These are phyloP conservation scores for Ramaria sp. DNA, from an alignment of 768 basidiomycete species.

Conservation along the genomic window DNA sequence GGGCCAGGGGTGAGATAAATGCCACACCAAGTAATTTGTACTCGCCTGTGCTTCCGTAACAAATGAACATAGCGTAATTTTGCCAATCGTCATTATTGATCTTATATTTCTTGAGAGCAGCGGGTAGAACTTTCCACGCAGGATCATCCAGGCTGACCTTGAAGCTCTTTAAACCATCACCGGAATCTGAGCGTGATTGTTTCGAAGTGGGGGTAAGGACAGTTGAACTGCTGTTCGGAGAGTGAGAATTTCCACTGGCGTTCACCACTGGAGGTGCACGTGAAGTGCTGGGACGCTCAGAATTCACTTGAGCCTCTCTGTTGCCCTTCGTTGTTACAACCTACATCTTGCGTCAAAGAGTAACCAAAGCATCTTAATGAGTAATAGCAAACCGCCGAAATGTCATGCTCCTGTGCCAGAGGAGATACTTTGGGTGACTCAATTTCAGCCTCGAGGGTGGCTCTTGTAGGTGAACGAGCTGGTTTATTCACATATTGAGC, in stretches of 20 bases:
- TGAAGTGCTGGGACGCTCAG: slow-evolving; percentile 1
- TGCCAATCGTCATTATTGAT: slow-evolving; percentile 99
- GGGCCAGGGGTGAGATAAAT: slow-evolving; percentile 30
- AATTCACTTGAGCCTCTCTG: background rate
- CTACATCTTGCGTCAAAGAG: slow-evolving; percentile 4
- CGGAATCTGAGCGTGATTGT: background rate
- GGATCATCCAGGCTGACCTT: slow-evolving; percentile 97
- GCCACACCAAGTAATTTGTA: slow-evolving; percentile 8
- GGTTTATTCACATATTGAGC: slow-evolving; percentile 63
- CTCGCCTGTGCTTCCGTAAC: slow-evolving; percentile 86
- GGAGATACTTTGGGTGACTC: slow-evolving; percentile 79
- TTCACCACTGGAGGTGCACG: slow-evolving; percentile 20
- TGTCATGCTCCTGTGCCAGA: slow-evolving; percentile 65
- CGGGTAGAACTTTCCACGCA: slow-evolving; percentile 96
- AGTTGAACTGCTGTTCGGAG: slow-evolving; percentile 3
- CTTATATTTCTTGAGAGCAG: slow-evolving; percentile 96
- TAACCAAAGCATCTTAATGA: background rate
- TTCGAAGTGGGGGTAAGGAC: slow-evolving; percentile 2
- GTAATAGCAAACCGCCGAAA: slow-evolving; percentile 6
- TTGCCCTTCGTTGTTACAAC: background rate
- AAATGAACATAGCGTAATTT: slow-evolving; percentile 99
- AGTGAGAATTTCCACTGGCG: background rate
- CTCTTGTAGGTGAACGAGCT: slow-evolving; percentile 71
- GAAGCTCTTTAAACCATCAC: slow-evolving; percentile 79
- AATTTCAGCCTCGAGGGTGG: slow-evolving; percentile 32